Percentiles rank a stretch among this genome's conserved stretches.
Conservation (phyloP, 805 yeast species). For the Candida hungchunana region DNA sequence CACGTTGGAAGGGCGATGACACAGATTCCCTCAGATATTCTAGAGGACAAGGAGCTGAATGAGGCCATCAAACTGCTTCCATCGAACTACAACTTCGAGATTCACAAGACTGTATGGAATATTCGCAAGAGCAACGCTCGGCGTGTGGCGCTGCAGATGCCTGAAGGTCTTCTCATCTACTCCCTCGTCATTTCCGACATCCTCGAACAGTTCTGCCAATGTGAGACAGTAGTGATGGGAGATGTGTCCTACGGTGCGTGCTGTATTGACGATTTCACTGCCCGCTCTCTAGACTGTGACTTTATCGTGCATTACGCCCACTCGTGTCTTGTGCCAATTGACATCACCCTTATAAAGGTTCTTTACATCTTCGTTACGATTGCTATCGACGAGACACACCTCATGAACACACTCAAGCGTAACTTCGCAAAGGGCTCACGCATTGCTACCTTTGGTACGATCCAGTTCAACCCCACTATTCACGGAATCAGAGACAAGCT, state of each 20-base stretch:
- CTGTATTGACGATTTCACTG: slow-evolving; percentile 95
- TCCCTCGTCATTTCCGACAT: slow-evolving; percentile 89
- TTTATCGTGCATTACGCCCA: slow-evolving; percentile 96
- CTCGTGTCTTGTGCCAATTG: slow-evolving; percentile 94
- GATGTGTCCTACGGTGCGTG: slow-evolving; percentile 99
- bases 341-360: slow-evolving; percentile 84
- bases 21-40: slow-evolving; percentile 84
- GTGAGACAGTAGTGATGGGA: slow-evolving; percentile 93
- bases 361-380: slow-evolving; percentile 95
- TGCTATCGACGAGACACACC: slow-evolving; percentile 76
- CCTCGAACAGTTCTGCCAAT: slow-evolving; percentile 81
- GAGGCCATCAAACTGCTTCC: slow-evolving; percentile 81
- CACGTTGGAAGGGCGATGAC: slow-evolving; percentile 61
- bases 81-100: slow-evolving; percentile 89
- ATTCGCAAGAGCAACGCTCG: slow-evolving; percentile 68
- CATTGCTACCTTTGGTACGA: slow-evolving; percentile 89
- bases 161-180: slow-evolving; percentile 89
- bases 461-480: slow-evolving; percentile 93
- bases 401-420: slow-evolving; percentile 67
- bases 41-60: slow-evolving; percentile 76
- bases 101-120: slow-evolving; percentile 95
- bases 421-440: slow-evolving; percentile 64
- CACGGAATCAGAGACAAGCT: slow-evolving; percentile 69
- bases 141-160: slow-evolving; percentile 94
- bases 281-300: slow-evolving; percentile 89